A percentile compares a stretch with the other conserved stretches of the same genome.
These are phyloP conservation scores for Trifolium pratense DNA, from an alignment of 306 rosid genomes.

Conservation along the genomic window DNA sequence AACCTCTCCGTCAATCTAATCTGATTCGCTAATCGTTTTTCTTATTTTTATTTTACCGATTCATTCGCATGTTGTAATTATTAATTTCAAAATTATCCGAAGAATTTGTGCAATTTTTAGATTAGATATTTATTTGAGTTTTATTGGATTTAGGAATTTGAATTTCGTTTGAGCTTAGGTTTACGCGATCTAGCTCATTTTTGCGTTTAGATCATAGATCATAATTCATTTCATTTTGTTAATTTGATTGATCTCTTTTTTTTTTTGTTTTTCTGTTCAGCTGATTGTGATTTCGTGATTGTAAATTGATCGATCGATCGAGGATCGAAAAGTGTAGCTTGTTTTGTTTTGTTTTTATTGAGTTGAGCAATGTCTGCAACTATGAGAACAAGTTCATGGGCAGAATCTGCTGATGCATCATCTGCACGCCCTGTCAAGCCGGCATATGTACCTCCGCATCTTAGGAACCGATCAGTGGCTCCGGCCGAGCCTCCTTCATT, in stretches of 20 bases:
- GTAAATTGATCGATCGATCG: constrained; percentile 17
- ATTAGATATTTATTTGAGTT: constrained; percentile 20
- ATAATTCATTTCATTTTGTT: constrained; percentile 7
- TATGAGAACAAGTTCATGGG: constrained; percentile 70
- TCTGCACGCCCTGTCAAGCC: constrained; percentile 49
- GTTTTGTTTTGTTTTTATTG: constrained; percentile 11
- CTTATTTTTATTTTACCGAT: constrained; percentile 4
- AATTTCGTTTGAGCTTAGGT: constrained; percentile 35
- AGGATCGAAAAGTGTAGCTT: constrained; percentile 32
- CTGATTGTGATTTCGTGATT: constrained; percentile 32
- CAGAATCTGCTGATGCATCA: constrained; percentile 62
- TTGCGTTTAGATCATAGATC: constrained; percentile 16
- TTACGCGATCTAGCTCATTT: constrained; percentile 32
- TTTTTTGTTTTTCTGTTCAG: constrained; percentile 27
- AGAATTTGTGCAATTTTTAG: neutral
- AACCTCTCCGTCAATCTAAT: constrained; percentile 40
- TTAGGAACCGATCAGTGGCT: constrained; percentile 60
- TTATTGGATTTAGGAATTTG: constrained; percentile 13
- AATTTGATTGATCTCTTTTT: constrained; percentile 21
- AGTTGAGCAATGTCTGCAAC: constrained; percentile 39
- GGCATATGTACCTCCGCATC: constrained; percentile 81
- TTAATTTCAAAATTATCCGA: neutral
- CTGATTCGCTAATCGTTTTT: constrained; percentile 27
- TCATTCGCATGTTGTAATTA: constrained; percentile 4
- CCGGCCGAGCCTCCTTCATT: constrained; percentile 47